phyloP scores from a whole-genome alignment of 148 eudicot species.

The Oxyria digyna region DNA sequence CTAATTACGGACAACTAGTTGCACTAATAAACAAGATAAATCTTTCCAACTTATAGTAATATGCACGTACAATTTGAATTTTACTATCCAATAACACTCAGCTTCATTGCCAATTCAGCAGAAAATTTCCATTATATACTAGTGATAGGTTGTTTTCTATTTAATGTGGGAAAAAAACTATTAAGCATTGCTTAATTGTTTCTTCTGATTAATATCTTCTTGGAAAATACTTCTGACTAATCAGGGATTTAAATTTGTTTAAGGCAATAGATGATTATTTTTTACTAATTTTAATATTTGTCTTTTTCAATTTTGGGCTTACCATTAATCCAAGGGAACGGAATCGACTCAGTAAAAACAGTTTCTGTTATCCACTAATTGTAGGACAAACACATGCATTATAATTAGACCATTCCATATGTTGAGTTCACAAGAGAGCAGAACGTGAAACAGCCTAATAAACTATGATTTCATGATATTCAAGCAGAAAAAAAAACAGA shows the following conservation, averaged over 20 bases:
- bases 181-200: background rate
- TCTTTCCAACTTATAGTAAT: background rate
- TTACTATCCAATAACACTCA: background rate
- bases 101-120: background rate
- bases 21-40: background rate
- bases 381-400: no score
- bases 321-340: background rate
- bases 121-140: no score
- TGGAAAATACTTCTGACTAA: no score
- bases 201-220: background rate
- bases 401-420: no score
- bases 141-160: no score
- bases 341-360: background rate
- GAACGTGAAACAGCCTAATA: background rate
- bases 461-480: background rate
- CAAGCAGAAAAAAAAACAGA: background rate
- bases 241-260: background rate
- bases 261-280: background rate
- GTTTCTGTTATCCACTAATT: background rate
- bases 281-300: no score
- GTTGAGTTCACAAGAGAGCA: background rate
- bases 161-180: background rate
- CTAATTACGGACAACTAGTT: no score
- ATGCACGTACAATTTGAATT: background rate
- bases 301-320: background rate